Evolutionary conservation across 495 filamentous ascomycete species (phyloP).

Genomic region (Cenococcum geophilum): DNA sequence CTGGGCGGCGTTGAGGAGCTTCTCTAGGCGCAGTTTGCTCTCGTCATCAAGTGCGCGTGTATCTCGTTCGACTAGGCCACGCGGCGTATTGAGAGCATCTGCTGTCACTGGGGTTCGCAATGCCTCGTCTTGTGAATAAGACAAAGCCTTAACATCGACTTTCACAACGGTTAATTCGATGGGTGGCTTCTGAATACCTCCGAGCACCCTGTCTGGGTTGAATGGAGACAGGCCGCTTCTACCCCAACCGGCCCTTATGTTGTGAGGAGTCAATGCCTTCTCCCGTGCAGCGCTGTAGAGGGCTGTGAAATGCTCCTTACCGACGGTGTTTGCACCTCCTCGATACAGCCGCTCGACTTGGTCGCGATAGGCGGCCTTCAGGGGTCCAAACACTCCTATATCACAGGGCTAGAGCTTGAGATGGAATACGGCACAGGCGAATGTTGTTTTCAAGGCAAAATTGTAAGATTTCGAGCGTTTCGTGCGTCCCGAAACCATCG

Average conservation of each 20-base stretch:
- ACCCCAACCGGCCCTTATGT: neutral
- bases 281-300: neutral
- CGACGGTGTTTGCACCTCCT: neutral
- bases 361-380: neutral
- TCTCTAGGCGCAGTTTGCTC: neutral
- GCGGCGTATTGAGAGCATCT: neutral
- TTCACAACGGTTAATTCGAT: neutral
- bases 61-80: neutral
- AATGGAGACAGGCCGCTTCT: neutral
- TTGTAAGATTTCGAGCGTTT: too few relatives aligned
- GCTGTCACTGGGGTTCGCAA: neutral
- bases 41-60: neutral
- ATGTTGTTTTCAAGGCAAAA: too few relatives aligned
- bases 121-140: neutral
- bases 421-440: too few relatives aligned
- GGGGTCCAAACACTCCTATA: neutral
- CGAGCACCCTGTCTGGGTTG: neutral
- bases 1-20: neutral
- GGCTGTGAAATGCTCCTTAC: neutral
- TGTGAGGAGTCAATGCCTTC: neutral
- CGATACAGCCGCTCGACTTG: neutral
- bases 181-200: neutral
- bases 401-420: conserved; percentile 2
- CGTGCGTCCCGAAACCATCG: too few relatives aligned
- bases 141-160: neutral